Conservation (phyloP, 1,284 basidiomycete species). For the Cryptococcus jaspeensis region DNA sequence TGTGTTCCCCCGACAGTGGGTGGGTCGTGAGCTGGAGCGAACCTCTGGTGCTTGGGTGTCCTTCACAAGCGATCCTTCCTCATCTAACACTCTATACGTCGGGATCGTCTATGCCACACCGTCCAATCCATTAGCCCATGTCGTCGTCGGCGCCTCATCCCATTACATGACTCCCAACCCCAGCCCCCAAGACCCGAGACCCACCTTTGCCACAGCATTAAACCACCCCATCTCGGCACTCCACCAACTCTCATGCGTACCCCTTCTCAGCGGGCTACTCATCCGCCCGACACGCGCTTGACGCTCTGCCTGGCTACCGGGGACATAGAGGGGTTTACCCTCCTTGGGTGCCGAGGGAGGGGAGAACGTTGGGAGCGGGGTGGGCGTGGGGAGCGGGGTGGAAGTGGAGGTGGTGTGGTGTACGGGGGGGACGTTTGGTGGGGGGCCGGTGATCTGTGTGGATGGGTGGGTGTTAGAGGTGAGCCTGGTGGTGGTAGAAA, state of each 20-base stretch:
- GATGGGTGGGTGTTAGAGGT: not conserved
- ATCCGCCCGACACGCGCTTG: constrained; percentile 34
- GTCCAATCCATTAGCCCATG: not conserved
- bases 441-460: constrained; percentile 46
- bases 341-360: constrained; percentile 22
- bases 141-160: too few relatives aligned
- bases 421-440: constrained; percentile 30
- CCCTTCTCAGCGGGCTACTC: constrained; percentile 43
- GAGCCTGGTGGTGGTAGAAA: not conserved
- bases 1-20: not conserved
- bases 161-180: not conserved
- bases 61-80: constrained; percentile 67
- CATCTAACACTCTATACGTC: constrained; percentile 77
- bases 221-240: constrained; percentile 46
- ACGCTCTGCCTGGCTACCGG: constrained; percentile 37
- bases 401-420: constrained; percentile 40
- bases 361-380: constrained; percentile 27
- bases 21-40: constrained; percentile 7
- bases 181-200: too few relatives aligned
- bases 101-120: constrained; percentile 57
- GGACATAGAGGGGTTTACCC: constrained; percentile 37
- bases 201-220: constrained; percentile 49
- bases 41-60: constrained; percentile 73
- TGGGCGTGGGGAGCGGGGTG: constrained; percentile 38
- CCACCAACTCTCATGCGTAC: constrained; percentile 51